These are phyloP conservation scores for Podospora bellae-mahoneyi DNA, from an alignment of 495 filamentous ascomycete genomes.

Conservation along the genomic window DNA sequence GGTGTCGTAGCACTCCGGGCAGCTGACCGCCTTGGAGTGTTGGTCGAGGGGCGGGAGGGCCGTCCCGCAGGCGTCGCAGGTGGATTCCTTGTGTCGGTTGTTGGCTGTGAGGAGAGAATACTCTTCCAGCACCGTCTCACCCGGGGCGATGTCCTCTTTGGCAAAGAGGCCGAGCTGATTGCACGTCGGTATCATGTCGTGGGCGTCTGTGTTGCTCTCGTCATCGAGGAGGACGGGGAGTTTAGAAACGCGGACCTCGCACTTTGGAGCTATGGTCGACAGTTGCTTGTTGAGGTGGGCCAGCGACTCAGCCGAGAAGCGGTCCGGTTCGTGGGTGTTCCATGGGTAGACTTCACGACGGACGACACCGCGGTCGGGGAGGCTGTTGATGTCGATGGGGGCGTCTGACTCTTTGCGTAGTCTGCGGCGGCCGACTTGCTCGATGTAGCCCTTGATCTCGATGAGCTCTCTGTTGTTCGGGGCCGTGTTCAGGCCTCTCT, in stretches of 20 bases:
- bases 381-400: slow-evolving; percentile 47
- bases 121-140: slow-evolving; percentile 75
- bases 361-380: slow-evolving; percentile 71
- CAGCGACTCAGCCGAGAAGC: slow-evolving; percentile 67
- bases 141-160: slow-evolving; percentile 70
- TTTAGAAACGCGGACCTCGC: slow-evolving; percentile 66
- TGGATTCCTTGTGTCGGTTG: slow-evolving; percentile 71
- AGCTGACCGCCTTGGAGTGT: slow-evolving; percentile 52
- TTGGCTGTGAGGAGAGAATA: slow-evolving; percentile 78
- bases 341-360: slow-evolving; percentile 90
- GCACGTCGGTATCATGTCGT: slow-evolving; percentile 51
- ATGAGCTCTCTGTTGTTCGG: slow-evolving; percentile 48
- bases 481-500: slow-evolving; percentile 45
- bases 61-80: slow-evolving; percentile 82
- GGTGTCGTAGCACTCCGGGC: slow-evolving; percentile 73
- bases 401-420: slow-evolving; percentile 38
- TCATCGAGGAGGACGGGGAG: slow-evolving; percentile 64
- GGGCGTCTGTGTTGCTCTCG: slow-evolving; percentile 38
- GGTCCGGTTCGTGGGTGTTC: slow-evolving; percentile 85
- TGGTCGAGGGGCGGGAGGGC: slow-evolving; percentile 61
- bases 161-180: slow-evolving; percentile 88
- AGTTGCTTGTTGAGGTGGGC: slow-evolving; percentile 64
- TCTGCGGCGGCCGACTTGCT: slow-evolving; percentile 44
- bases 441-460: slow-evolving; percentile 46
- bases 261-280: slow-evolving; percentile 61